Conservation (phyloP, 2,329 filamentous ascomycete species). For the Botrytis sinoallii region DNA sequence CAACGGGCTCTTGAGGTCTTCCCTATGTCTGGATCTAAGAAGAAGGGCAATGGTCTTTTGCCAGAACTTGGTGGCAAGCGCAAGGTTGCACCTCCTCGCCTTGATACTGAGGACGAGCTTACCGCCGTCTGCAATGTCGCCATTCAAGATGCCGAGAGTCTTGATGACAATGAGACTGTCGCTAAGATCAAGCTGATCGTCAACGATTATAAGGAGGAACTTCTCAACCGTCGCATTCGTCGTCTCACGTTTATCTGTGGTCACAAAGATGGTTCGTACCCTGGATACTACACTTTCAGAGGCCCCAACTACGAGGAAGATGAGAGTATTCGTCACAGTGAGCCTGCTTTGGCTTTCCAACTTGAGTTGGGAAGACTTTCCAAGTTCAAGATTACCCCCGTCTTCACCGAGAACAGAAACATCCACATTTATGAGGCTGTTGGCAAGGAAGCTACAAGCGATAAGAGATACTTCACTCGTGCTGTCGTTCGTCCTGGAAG, state of each 20-base stretch:
- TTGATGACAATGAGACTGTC: constrained; percentile 78
- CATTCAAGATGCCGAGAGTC: constrained; percentile 80
- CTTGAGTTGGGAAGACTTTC: constrained; percentile 89
- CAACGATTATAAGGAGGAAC: constrained; percentile 76
- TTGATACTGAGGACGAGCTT: constrained; percentile 69
- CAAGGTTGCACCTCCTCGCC: constrained; percentile 51
- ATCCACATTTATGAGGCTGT: constrained; percentile 98
- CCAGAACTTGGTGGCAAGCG: constrained; percentile 74
- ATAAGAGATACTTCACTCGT: constrained; percentile 98
- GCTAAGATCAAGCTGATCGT: constrained; percentile 73
- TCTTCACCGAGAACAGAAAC: constrained; percentile 98
- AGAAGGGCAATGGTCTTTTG: constrained; percentile 60
- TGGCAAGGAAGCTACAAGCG: constrained; percentile 90
- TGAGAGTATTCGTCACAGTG: constrained; percentile 92
- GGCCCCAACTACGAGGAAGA: constrained; percentile 88
- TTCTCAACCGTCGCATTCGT: constrained; percentile 76
- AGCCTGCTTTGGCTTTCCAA: constrained; percentile 97
- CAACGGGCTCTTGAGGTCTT: constrained; percentile 81
- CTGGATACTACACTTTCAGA: constrained; percentile 97
- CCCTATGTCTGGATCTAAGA: constrained; percentile 55
- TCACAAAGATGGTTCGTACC: constrained; percentile 89
- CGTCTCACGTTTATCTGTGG: constrained; percentile 96
- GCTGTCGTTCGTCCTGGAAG: constrained; percentile 92
- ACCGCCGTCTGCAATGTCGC: constrained; percentile 92
- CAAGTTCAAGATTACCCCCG: constrained; percentile 97